phyloP scores from a whole-genome alignment of 331 rosid genomes.

The Phaseolus coccineus region DNA sequence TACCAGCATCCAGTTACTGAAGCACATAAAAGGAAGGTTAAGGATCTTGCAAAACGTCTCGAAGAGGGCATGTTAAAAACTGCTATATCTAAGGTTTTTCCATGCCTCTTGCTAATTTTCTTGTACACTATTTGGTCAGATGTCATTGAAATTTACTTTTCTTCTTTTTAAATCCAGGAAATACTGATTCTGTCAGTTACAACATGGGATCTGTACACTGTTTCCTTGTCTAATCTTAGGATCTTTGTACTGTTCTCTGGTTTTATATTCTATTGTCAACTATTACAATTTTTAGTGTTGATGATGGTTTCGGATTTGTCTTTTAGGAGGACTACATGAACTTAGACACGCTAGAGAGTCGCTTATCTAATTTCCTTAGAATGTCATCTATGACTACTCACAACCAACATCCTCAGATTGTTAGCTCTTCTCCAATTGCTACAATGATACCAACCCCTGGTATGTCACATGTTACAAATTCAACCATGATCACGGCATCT shows the following conservation, averaged over 20 bases:
- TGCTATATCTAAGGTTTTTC: constrained; percentile 69
- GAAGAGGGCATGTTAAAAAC: constrained; percentile 78
- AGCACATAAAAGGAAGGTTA: constrained; percentile 45
- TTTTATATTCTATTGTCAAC: neutral
- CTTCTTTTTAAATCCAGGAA: neutral
- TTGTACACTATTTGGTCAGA: constrained; percentile 6
- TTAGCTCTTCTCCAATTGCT: constrained; percentile 68
- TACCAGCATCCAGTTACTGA: constrained; percentile 59
- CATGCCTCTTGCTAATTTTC: constrained; percentile 18
- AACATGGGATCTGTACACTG: neutral
- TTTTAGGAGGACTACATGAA: constrained; percentile 86
- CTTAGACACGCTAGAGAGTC: constrained; percentile 74
- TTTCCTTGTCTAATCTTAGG: neutral
- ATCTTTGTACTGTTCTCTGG: neutral
- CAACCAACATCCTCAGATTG: constrained; percentile 66
- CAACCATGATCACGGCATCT: constrained; percentile 72
- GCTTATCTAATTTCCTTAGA: constrained; percentile 59
- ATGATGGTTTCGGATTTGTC: constrained; percentile 37
- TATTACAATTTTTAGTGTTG: constrained; percentile 11
- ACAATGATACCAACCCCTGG: constrained; percentile 99
- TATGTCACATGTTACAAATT: constrained; percentile 73
- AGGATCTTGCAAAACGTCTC: constrained; percentile 74
- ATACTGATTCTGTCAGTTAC: constrained; percentile 40
- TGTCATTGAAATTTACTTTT: neutral
- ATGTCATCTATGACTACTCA: constrained; percentile 57